A percentile compares a stretch with the other conserved stretches of the same genome.
Evolutionary conservation across 352 stramenopile genomes (phyloP).

Genomic region (Globisporangium viniferum): DNA sequence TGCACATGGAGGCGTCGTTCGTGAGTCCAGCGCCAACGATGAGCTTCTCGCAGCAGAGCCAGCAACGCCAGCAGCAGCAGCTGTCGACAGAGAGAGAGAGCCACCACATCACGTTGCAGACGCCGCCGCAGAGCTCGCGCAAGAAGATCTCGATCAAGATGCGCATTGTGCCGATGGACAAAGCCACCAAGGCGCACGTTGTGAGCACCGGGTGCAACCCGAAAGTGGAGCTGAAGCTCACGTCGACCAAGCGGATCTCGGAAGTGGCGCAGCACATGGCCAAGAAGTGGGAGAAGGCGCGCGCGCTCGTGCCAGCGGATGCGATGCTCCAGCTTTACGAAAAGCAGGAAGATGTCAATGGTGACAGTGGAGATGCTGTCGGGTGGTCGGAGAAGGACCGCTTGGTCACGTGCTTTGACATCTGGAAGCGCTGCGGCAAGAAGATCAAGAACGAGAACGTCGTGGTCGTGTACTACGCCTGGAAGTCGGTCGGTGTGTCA

Average conservation of each 20-base stretch:
- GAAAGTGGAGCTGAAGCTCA: constrained; percentile 81
- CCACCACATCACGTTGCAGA: constrained; percentile 33
- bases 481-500: constrained; percentile 16
- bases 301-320: constrained; percentile 21
- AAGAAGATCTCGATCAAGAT: constrained; percentile 87
- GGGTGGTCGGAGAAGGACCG: constrained; percentile 44
- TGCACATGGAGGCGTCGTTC: constrained; percentile 21
- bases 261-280: constrained; percentile 78
- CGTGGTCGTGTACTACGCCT: constrained; percentile 68
- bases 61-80: neutral
- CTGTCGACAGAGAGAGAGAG: neutral
- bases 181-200: constrained; percentile 47
- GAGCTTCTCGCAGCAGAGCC: constrained; percentile 5
- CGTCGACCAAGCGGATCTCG: constrained; percentile 72
- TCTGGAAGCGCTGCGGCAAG: constrained; percentile 68
- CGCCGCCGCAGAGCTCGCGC: constrained; percentile 42
- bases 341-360: constrained; percentile 26
- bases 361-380: neutral
- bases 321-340: constrained; percentile 54
- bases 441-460: constrained; percentile 63
- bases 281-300: constrained; percentile 67
- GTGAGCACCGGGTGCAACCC: constrained; percentile 48
- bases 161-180: constrained; percentile 73
- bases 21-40: constrained; percentile 29
- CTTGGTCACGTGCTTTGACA: constrained; percentile 63